A percentile compares a stretch with the other conserved stretches of the same genome.
These are phyloP conservation scores for Pseudophaeomoniella oleicola DNA, from an alignment of 2,329 filamentous ascomycete genomes.

Conservation along the genomic window DNA sequence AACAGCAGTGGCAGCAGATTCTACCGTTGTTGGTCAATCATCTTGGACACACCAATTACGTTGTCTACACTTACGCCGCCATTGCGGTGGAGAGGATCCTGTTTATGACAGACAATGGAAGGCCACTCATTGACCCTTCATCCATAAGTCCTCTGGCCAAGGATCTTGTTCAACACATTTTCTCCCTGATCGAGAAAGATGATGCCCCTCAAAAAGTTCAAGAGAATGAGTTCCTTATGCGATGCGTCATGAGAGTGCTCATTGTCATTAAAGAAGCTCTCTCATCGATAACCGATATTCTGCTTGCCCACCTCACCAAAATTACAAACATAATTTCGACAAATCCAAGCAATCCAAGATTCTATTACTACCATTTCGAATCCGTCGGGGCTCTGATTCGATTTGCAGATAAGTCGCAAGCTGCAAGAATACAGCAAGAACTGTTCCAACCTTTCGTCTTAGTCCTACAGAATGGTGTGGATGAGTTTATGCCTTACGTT, in stretches of 20 bases:
- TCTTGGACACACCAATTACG: slow-evolving; percentile 77
- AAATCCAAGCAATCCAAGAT: slow-evolving; percentile 93
- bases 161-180: slow-evolving; percentile 77
- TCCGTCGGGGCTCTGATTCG: slow-evolving; percentile 78
- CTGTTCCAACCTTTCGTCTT: slow-evolving; percentile 73
- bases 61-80: slow-evolving; percentile 93
- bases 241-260: slow-evolving; percentile 92
- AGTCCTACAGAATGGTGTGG: slow-evolving; percentile 68
- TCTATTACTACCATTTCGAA: slow-evolving; percentile 98
- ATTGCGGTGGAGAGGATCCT: slow-evolving; percentile 92
- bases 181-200: slow-evolving; percentile 79
- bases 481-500: slow-evolving; percentile 91
- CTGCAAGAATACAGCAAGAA: slow-evolving; percentile 60
- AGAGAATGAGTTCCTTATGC: slow-evolving; percentile 98
- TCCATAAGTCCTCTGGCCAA: slow-evolving; percentile 72
- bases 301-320: slow-evolving; percentile 70
- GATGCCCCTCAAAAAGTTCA: slow-evolving; percentile 80
- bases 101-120: slow-evolving; percentile 57
- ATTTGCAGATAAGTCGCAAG: slow-evolving; percentile 49
- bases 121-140: slow-evolving; percentile 63
- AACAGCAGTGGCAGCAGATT: slow-evolving; percentile 79
- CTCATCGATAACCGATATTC: slow-evolving; percentile 55
- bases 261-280: slow-evolving; percentile 84
- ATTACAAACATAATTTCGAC: slow-evolving; percentile 86
- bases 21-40: slow-evolving; percentile 86